phyloP scores from a whole-genome alignment of 441 rosid genomes.

The Geranium incanum region DNA sequence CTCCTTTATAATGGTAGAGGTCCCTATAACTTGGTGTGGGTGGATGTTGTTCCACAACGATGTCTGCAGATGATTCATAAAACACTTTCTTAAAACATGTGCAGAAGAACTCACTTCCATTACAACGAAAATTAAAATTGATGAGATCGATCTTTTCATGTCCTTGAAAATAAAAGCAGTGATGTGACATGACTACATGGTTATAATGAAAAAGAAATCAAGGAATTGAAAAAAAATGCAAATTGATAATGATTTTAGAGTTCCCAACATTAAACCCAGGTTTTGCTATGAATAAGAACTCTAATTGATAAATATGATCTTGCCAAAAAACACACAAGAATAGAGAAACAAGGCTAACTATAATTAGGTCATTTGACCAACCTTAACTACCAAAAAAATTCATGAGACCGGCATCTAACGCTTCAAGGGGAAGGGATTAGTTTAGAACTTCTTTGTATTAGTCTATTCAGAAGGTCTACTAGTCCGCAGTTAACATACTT shows the following conservation, averaged over 20 bases:
- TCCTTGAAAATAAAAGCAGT: neutral
- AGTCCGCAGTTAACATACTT: too few species aligned
- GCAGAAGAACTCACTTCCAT: neutral
- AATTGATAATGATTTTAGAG: neutral
- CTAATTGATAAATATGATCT: neutral
- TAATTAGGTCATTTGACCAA: neutral
- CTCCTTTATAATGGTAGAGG: slow-evolving; percentile 59
- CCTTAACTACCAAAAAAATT: neutral
- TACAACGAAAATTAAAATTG: neutral
- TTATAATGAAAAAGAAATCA: neutral
- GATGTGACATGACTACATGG: neutral
- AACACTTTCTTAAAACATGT: neutral
- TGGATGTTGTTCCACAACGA: slow-evolving; percentile 90
- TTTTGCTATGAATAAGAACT: neutral
- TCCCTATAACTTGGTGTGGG: slow-evolving; percentile 80
- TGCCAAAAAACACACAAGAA: neutral
- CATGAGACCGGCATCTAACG: neutral
- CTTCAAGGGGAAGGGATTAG: too few species aligned
- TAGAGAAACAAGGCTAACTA: neutral
- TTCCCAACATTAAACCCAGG: neutral
- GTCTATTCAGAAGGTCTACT: too few species aligned
- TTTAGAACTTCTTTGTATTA: too few species aligned
- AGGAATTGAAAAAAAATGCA: neutral
- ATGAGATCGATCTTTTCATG: neutral
- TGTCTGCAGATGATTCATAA: slow-evolving; percentile 41